These are phyloP conservation scores for Priceomyces melissophilus DNA, from an alignment of 805 yeast species.

Conservation along the genomic window DNA sequence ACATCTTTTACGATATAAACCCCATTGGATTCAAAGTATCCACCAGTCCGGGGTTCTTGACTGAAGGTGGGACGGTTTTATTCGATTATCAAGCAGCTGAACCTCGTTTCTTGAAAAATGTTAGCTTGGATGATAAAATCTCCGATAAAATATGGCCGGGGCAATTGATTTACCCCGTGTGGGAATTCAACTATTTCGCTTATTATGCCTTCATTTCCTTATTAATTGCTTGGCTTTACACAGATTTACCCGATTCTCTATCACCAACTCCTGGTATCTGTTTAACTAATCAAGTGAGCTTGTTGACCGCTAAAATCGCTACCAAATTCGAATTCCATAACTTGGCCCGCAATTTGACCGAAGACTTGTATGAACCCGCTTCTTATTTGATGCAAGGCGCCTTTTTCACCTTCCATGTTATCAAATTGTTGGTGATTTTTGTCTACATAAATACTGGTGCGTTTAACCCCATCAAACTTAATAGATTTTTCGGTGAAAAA, in stretches of 20 bases:
- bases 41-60: conserved; percentile 72
- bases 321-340: conserved; percentile 33
- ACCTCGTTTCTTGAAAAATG: conserved; percentile 38
- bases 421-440: conserved; percentile 58
- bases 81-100: conserved; percentile 58
- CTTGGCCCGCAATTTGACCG: conserved; percentile 45
- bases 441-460: conserved; percentile 63
- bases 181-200: conserved; percentile 50
- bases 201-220: conserved; percentile 37
- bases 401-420: conserved; percentile 68
- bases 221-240: conserved; percentile 75
- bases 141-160: conserved; percentile 80
- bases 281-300: conserved; percentile 57
- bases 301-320: conserved; percentile 18
- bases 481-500: conserved; percentile 27
- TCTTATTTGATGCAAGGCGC: conserved; percentile 52
- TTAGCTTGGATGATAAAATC: conserved; percentile 47
- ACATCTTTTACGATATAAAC: conserved; percentile 59
- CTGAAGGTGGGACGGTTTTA: conserved; percentile 77
- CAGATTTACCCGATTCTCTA: conserved; percentile 85
- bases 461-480: conserved; percentile 61
- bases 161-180: conserved; percentile 75
- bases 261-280: conserved; percentile 93
- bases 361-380: conserved; percentile 44
- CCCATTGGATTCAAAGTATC: conserved; percentile 68